A percentile compares a stretch with the other conserved stretches of the same genome.
phyloP scores from a whole-genome alignment of 805 yeast genomes.

The Wickerhamiella allomyrinae region DNA sequence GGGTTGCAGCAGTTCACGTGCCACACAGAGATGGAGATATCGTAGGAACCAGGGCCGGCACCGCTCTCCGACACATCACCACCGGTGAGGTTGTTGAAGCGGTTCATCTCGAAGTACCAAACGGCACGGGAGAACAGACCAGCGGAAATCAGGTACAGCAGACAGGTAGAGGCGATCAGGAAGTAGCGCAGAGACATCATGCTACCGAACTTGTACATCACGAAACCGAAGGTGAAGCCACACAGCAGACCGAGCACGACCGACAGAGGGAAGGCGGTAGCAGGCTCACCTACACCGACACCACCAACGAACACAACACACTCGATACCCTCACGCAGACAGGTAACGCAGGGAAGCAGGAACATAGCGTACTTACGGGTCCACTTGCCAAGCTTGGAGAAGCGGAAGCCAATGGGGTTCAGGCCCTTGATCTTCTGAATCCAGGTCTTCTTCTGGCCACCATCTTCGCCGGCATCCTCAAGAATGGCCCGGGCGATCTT shows the following conservation, averaged over 20 bases:
- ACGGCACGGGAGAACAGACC: slow-evolving; percentile 89
- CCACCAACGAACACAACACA: slow-evolving; percentile 95
- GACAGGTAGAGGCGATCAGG: slow-evolving; percentile 73
- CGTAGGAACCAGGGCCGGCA: slow-evolving; percentile 89
- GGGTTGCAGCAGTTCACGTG: slow-evolving; percentile 98
- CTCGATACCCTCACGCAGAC: slow-evolving; percentile 92
- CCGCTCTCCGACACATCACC: slow-evolving; percentile 94
- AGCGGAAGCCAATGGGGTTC: slow-evolving; percentile 16
- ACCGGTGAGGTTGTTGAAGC: slow-evolving; percentile 55
- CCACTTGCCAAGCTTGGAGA: slow-evolving; percentile 22
- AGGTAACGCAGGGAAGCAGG: slow-evolving; percentile 76
- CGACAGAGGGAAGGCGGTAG: slow-evolving; percentile 81
- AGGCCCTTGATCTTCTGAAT: slow-evolving; percentile 9
- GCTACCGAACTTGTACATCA: slow-evolving; percentile 73
- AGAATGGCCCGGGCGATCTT: slow-evolving; percentile 79
- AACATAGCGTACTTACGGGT: slow-evolving; percentile 76
- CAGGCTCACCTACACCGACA: slow-evolving; percentile 59
- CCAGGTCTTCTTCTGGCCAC: slow-evolving; percentile 9
- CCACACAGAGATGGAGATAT: slow-evolving; percentile 69
- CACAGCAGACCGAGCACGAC: slow-evolving; percentile 74
- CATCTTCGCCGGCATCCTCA: slow-evolving; percentile 25
- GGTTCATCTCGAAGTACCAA: slow-evolving; percentile 72
- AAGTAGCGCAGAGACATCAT: slow-evolving; percentile 73
- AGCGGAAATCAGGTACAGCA: slow-evolving; percentile 78
- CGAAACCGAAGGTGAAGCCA: slow-evolving; percentile 56